Percentiles rank a stretch among this genome's conserved stretches.
Evolutionary conservation across 768 basidiomycete genomes (phyloP).

Genomic region (Russula abietina): DNA sequence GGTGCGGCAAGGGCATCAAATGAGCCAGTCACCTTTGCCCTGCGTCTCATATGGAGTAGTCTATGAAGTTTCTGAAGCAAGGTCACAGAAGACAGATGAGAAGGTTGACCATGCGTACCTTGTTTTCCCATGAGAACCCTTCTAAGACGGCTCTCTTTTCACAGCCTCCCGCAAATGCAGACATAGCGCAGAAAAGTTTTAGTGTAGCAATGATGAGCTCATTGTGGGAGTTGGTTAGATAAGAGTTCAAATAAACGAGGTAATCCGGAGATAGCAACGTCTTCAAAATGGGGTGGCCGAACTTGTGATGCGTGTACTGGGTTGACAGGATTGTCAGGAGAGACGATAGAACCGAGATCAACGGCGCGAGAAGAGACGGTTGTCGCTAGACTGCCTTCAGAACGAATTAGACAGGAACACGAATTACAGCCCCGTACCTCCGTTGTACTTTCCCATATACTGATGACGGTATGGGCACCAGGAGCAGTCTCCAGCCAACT

Average conservation of each 20-base stretch:
- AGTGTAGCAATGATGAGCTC: conserved; percentile 63
- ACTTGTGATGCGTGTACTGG: conserved; percentile 61
- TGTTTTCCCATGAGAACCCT: conserved; percentile 72
- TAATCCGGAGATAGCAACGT: conserved; percentile 50
- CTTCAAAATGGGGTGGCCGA: conserved; percentile 60
- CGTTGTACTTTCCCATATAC: conserved; percentile 50
- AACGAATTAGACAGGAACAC: not conserved
- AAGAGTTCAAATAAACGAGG: conserved; percentile 53
- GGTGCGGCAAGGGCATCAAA: conserved; percentile 46
- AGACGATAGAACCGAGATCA: conserved; percentile 51
- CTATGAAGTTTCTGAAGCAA: conserved; percentile 52
- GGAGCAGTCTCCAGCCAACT: conserved; percentile 56
- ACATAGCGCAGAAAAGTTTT: conserved; percentile 56
- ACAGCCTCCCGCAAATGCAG: conserved; percentile 56
- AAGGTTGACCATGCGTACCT: conserved; percentile 38
- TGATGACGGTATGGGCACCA: conserved; percentile 55
- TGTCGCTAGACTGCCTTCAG: conserved; percentile 35
- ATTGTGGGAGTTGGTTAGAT: conserved; percentile 54
- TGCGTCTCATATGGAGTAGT: conserved; percentile 66
- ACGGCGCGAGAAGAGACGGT: conserved; percentile 38
- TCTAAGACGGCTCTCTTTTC: conserved; percentile 61
- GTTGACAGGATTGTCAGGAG: conserved; percentile 57
- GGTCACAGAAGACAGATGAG: not conserved
- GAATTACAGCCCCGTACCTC: conserved; percentile 37
- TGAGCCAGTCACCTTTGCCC: conserved; percentile 38